Conservation (phyloP, 2,329 filamentous ascomycete species). For the Epichloe sibirici region DNA sequence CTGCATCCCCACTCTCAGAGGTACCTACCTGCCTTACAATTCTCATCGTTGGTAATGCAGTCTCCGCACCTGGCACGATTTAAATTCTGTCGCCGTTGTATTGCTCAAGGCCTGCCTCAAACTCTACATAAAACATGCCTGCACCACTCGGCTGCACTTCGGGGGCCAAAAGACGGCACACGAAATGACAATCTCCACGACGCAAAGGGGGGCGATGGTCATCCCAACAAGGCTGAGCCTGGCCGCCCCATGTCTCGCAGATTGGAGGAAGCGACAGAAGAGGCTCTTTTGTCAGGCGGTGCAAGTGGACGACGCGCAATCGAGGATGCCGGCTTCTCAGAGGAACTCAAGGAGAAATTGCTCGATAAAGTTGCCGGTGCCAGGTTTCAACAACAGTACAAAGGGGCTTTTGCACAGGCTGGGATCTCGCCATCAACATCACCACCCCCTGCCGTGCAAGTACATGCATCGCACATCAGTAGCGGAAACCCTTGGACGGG, state of each 20-base stretch:
- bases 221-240: conserved; percentile 7
- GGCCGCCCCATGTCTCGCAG: conserved; percentile 43
- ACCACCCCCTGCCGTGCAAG: conserved; percentile 49
- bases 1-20: too few species aligned
- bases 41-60: not conserved
- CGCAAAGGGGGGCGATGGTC: not conserved
- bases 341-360: conserved; percentile 47
- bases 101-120: not conserved
- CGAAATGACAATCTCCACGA: not conserved
- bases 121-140: not conserved
- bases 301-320: conserved; percentile 45
- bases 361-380: conserved; percentile 44
- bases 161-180: not conserved
- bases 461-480: conserved; percentile 51
- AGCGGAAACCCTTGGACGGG: conserved; percentile 65
- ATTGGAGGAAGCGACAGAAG: conserved; percentile 50
- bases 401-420: conserved; percentile 35
- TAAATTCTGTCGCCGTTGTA: not conserved
- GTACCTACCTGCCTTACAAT: not conserved
- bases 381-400: conserved; percentile 39
- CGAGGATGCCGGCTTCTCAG: conserved; percentile 51
- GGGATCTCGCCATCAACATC: conserved; percentile 36
- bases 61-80: not conserved
- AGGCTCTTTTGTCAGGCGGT: conserved; percentile 47
- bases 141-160: not conserved